Base-by-base conservation (phyloP, 1,284 basidiomycete genomes). In the Melampsora medusae region DNA sequence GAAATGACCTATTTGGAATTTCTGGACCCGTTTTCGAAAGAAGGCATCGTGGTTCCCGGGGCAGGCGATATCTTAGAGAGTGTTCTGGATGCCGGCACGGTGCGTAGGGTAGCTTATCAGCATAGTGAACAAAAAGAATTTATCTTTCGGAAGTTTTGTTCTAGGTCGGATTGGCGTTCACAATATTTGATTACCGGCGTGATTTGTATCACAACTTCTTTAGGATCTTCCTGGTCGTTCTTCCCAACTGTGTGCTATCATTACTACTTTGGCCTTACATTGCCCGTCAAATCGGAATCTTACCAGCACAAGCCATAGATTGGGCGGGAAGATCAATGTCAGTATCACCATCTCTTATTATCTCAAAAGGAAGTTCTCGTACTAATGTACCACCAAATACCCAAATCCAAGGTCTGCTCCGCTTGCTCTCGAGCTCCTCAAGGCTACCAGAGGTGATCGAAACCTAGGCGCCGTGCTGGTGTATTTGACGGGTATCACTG, bases 161-260 rank as follows among this genome's bases (percentile, higher is more conserved):
- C 19, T 46, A 68, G 67, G 67, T 68, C 16, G 67, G 22, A 31
- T 48, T 68, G 10, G 67, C 67, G 9, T 68, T 68, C 31, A 50
- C 67, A 16, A 56, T 68, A 22, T 68, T 68, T 22, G 48, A 68
- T 53, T 68, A 68, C 33, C 67, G 67, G 7, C 33, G 33, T 25
- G 67, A 68, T 38, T 46, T 68, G 10, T 68, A 68, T 56, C 25
- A 50, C 16, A 68, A 68, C 35, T 68, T 68, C 50, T 68, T 68
- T 19, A 38, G 67, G n/a, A 33, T 56, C 17, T 50, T 56, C 19
- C 5, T 68, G 9, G 25, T 68, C 7, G 42, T 68, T 17, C n/a
- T 68, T 28, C 67, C 67, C 22, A 68, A 68, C 22, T 68, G 67
- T 56, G 25, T 22, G 12, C n/a, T 56, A 33, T 68, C 46, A 17